phyloP scores from a whole-genome alignment of 139 green algal species.

The Chlorella ohadii region DNA sequence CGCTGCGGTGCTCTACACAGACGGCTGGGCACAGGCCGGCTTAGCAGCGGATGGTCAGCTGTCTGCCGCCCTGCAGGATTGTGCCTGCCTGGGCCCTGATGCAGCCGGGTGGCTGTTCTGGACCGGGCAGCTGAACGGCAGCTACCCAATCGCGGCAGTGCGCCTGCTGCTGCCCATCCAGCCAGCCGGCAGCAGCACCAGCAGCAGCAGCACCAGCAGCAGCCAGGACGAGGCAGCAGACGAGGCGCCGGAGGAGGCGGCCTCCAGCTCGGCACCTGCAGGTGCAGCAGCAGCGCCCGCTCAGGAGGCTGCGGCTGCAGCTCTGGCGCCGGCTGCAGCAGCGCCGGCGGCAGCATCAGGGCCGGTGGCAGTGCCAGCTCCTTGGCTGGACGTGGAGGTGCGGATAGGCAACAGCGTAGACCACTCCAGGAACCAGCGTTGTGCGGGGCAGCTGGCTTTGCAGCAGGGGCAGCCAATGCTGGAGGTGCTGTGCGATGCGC shows the following conservation, averaged over 20 bases:
- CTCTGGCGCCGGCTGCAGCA: not conserved
- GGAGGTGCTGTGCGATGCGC: not conserved
- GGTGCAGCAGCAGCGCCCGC: no score
- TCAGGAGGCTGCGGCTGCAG: not conserved
- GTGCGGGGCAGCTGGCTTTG: not conserved
- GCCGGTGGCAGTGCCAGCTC: not conserved
- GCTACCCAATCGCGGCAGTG: slow-evolving; percentile 12
- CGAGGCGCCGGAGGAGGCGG: no score
- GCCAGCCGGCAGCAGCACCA: not conserved
- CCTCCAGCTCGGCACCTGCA: no score
- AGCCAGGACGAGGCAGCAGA: not conserved
- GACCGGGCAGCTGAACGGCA: slow-evolving; percentile 25
- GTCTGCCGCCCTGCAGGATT: not conserved
- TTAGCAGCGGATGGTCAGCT: slow-evolving; percentile 5
- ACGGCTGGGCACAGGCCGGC: slow-evolving; percentile 11
- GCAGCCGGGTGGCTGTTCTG: slow-evolving; percentile 2
- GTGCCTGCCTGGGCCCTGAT: slow-evolving; percentile 31
- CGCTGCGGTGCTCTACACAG: not conserved
- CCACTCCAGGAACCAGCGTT: not conserved
- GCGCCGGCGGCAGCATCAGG: not conserved
- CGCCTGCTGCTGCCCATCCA: slow-evolving; percentile 15
- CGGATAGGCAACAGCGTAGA: slow-evolving; percentile 31
- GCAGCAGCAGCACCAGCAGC: not conserved
- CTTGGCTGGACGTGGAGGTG: not conserved
- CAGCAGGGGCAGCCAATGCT: not conserved